These are phyloP conservation scores for Backusella psychrophila DNA, from an alignment of 192 early-diverging fungal genomes.

Conservation along the genomic window DNA sequence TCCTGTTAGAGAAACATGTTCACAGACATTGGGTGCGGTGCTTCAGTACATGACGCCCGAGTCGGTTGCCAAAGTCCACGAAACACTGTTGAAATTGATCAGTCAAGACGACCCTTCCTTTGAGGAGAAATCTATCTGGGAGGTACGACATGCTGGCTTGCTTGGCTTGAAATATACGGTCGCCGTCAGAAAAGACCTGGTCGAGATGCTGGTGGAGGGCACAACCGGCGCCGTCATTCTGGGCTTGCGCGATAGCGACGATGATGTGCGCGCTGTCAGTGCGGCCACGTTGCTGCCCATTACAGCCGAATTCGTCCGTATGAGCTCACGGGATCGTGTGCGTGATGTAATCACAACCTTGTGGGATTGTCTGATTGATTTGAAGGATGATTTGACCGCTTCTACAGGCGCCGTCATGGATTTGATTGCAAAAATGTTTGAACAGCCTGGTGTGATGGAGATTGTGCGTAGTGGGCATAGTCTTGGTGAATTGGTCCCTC, in stretches of 20 bases:
- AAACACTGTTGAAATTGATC: constrained; percentile 66
- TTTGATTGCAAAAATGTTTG: constrained; percentile 81
- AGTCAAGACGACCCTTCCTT: constrained; percentile 50
- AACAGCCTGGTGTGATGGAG: constrained; percentile 53
- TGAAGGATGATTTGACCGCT: constrained; percentile 90
- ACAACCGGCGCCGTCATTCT: constrained; percentile 80
- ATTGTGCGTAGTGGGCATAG: constrained; percentile 48
- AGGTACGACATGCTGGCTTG: constrained; percentile 88
- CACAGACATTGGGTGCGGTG: constrained; percentile 75
- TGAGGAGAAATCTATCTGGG: constrained; percentile 68
- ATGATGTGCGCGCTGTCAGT: constrained; percentile 92
- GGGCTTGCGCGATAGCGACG: constrained; percentile 85
- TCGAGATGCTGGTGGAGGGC: constrained; percentile 68
- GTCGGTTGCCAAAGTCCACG: constrained; percentile 61
- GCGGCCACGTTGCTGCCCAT: constrained; percentile 90
- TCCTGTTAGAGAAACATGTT: constrained; percentile 95
- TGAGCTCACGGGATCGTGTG: constrained; percentile 61
- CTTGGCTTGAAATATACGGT: constrained; percentile 94
- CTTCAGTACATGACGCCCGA: constrained; percentile 58
- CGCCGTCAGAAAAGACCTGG: constrained; percentile 86
- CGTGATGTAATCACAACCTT: constrained; percentile 73
- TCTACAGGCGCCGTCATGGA: constrained; percentile 93
- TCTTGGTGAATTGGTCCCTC: constrained; percentile 72
- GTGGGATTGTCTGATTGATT: constrained; percentile 86
- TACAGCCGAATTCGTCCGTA: constrained; percentile 69